Evolutionary conservation across 805 yeast genomes (phyloP), one percentile per base, ranked within the genome.

Genomic region (Myxozyma sirexii): DNA sequence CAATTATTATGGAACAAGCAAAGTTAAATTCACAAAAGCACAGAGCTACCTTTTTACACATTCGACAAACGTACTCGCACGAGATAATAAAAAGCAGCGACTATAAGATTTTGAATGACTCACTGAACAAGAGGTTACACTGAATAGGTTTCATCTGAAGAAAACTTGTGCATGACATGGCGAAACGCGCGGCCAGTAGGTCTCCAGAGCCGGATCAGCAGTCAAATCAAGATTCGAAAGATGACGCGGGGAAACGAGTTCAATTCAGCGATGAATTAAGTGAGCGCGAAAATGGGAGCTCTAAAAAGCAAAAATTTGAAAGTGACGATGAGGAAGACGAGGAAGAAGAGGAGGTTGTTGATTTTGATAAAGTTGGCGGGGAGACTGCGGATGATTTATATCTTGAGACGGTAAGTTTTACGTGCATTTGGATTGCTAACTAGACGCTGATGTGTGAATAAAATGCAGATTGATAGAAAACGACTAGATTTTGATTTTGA

Each of bases 401-500:
- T 50, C 47, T 64, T 1, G 67, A 64, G 44, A 64, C 67, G 4
- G 67, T 63, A 29, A 45, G 66, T 47, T 19, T 1, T 26, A 4
- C n/a, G n/a, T n/a, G n/a, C n/a, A n/a, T n/a, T n/a, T n/a, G n/a
- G n/a, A n/a, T 35, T 10, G 10, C 15, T 7, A n/a, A 24, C 7
- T 7, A 13, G 17, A 5, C 6, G 15, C 12, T 41, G 3, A 6
- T 31, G 7, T 29, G 12, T 5, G 39, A 23, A 24, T 17, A 23
- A 13, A 27, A 54, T 27, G 1, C 37, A 61, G 65, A 50, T 62
- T 26, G 63, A 62, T n/a, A 45, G 65, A 38, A 60, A 39, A 49
- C 54, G 64, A 21, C 72, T 83, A 19, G 90, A 89, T 68, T 88
- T 89, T 70, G 96, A 88, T 69, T 79, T 81, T 53, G 90, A 86